These are phyloP conservation scores for Aspergillus sp. DNA, from an alignment of 2,329 filamentous ascomycete species.

Conservation along the genomic window DNA sequence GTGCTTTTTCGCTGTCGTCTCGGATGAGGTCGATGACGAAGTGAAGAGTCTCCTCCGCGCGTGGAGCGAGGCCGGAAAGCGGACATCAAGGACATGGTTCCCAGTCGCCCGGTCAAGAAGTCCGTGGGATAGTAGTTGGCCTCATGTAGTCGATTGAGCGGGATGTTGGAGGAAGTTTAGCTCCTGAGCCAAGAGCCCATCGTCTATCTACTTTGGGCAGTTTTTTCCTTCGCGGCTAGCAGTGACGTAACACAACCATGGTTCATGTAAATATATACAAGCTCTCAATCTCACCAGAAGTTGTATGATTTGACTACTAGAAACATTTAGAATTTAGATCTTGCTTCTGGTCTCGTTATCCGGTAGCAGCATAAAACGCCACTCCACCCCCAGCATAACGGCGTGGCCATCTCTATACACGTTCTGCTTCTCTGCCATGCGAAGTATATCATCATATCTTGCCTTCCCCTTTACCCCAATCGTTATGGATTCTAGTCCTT, in stretches of 20 bases:
- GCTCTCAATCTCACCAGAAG: not conserved
- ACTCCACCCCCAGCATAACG: not conserved
- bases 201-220: too few relatives aligned
- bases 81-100: slow-evolving; percentile 29
- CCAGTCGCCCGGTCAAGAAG: not conserved
- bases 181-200: too few relatives aligned
- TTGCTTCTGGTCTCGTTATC: not conserved
- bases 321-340: not conserved
- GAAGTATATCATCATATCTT: not conserved
- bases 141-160: too few relatives aligned
- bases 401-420: not conserved
- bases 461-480: not conserved
- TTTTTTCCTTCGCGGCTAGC: too few relatives aligned
- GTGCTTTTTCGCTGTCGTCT: slow-evolving; percentile 11
- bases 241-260: too few relatives aligned
- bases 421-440: not conserved
- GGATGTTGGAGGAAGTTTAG: too few relatives aligned
- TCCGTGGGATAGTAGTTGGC: too few relatives aligned
- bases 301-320: not conserved
- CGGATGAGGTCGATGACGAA: slow-evolving; percentile 23
- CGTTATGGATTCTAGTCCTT: not conserved
- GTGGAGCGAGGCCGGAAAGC: slow-evolving; percentile 34
- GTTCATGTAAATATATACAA: too few relatives aligned
- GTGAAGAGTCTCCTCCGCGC: slow-evolving; percentile 18
- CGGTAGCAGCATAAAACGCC: not conserved